phyloP scores from a whole-genome alignment of 495 filamentous ascomycete genomes.

The Lindgomyces ingoldianus region DNA sequence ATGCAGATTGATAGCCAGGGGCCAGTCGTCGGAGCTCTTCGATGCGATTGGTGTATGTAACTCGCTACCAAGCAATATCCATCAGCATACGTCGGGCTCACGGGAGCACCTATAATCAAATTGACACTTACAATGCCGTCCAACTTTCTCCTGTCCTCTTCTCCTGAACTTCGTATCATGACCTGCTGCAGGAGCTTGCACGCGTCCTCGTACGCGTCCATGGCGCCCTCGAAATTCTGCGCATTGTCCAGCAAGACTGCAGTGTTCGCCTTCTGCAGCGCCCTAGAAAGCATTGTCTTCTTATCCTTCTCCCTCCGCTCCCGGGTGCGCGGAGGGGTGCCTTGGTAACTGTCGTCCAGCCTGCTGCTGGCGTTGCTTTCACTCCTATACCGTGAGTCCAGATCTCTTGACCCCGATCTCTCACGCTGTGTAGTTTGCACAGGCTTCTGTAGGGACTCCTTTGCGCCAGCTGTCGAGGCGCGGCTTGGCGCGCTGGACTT shows the following conservation, averaged over 20 bases:
- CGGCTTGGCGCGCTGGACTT: constrained; percentile 16
- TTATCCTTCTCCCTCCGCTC: constrained; percentile 52
- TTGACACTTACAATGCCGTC: constrained; percentile 79
- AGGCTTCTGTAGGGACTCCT: constrained; percentile 15
- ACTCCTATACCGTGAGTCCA: constrained; percentile 21
- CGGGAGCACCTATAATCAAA: neutral
- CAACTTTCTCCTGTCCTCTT: constrained; percentile 83
- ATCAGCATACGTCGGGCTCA: constrained; percentile 20
- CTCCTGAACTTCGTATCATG: constrained; percentile 75
- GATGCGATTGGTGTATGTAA: constrained; percentile 86
- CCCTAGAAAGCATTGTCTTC: constrained; percentile 90
- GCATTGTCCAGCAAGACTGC: constrained; percentile 94
- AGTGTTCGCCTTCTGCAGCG: constrained; percentile 90
- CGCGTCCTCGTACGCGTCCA: constrained; percentile 88
- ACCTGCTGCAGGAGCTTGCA: constrained; percentile 82
- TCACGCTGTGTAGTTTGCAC: constrained; percentile 15
- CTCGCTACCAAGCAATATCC: constrained; percentile 57
- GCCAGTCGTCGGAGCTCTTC: constrained; percentile 75
- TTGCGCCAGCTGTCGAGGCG: constrained; percentile 8
- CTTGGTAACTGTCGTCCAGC: constrained; percentile 32
- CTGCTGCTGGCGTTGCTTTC: constrained; percentile 36
- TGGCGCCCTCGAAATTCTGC: constrained; percentile 88
- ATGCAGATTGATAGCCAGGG: constrained; percentile 54
- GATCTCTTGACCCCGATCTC: constrained; percentile 25
- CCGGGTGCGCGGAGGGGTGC: constrained; percentile 33